Conservation (phyloP, 225 moss, liverwort and hornwort species). For the Antitrichia curtipendula region DNA sequence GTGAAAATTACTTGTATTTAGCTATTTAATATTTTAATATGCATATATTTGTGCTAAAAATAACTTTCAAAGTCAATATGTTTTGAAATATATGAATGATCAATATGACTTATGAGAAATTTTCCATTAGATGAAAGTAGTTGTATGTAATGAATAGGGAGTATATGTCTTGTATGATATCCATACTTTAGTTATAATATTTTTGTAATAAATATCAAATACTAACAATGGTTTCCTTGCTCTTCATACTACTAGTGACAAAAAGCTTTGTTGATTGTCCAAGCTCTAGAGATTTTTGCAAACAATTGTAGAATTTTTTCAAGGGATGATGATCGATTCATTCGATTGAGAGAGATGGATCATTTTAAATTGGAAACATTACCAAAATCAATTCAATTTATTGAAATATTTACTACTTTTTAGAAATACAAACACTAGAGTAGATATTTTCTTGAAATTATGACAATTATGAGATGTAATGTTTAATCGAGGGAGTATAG, state of each 20-base stretch:
- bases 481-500: not conserved
- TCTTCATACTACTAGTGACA: rapidly evolving
- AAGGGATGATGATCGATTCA: rapidly evolving
- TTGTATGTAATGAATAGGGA: too few species aligned
- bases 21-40: not conserved
- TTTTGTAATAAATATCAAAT: not conserved
- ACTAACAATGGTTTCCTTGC: not conserved
- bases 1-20: not conserved
- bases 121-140: not conserved
- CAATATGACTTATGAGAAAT: not conserved
- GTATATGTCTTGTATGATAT: not conserved
- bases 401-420: not conserved
- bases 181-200: not conserved
- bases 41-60: rapidly evolving
- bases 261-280: rapidly evolving
- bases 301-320: not conserved
- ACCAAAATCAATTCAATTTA: not conserved
- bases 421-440: not conserved
- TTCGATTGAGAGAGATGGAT: too few species aligned
- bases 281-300: rapidly evolving
- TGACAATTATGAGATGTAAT: not conserved
- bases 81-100: not conserved
- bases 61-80: not conserved
- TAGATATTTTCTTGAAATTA: not conserved
- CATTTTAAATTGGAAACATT: not conserved